These are phyloP conservation scores for Ehretia macrophylla DNA, from an alignment of 257 asterid genomes.

Conservation along the genomic window DNA sequence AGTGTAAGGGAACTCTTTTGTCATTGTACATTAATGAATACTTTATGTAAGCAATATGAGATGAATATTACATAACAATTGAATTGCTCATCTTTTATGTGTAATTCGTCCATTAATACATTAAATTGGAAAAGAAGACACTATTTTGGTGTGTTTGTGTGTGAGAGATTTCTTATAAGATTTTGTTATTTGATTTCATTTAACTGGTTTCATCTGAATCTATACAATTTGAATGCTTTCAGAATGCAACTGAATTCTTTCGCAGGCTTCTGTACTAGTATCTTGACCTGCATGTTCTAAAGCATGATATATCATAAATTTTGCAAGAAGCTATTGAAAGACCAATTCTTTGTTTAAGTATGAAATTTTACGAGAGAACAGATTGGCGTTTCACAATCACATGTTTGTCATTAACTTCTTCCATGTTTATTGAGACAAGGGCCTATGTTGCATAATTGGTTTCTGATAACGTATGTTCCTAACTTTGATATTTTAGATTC, in stretches of 20 bases:
- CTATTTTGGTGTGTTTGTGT: too few relatives aligned
- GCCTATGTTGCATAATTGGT: slow-evolving; percentile 71
- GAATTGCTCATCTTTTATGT: too few relatives aligned
- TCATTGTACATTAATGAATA: too few relatives aligned
- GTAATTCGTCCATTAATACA: too few relatives aligned
- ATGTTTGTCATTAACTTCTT: slow-evolving; percentile 61
- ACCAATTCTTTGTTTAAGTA: slow-evolving; percentile 48
- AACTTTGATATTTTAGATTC: slow-evolving; percentile 6
- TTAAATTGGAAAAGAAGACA: too few relatives aligned
- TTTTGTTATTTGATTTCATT: too few relatives aligned
- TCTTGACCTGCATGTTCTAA: slow-evolving; percentile 58
- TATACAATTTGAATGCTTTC: not conserved
- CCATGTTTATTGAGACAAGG: slow-evolving; percentile 62
- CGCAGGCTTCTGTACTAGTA: slow-evolving; percentile 70
- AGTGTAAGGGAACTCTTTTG: too few relatives aligned
- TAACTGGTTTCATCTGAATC: not conserved
- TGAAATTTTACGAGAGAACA: slow-evolving; percentile 45
- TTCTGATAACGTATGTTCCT: slow-evolving; percentile 55
- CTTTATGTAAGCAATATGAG: too few relatives aligned
- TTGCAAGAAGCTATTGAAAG: slow-evolving; percentile 46
- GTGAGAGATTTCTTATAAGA: too few relatives aligned
- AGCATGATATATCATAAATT: slow-evolving; percentile 50
- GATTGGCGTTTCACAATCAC: slow-evolving; percentile 62
- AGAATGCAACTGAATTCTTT: slow-evolving; percentile 10
- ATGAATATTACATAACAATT: too few relatives aligned